phyloP scores from a whole-genome alignment of 352 stramenopile genomes.

The Thraustochytrium striatum region DNA sequence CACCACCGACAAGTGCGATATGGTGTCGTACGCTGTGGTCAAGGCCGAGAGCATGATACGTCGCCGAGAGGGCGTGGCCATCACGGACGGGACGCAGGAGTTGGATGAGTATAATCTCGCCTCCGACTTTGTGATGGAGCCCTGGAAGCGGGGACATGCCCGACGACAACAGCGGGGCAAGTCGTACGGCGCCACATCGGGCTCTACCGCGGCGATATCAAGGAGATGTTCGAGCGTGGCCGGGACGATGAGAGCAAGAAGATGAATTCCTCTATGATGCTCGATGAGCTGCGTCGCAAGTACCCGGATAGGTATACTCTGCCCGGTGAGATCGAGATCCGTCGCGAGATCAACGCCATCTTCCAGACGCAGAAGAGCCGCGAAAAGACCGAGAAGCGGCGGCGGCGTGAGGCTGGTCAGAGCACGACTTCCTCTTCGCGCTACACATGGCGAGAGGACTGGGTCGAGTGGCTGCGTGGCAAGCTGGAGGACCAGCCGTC shows the following conservation, averaged over 20 bases:
- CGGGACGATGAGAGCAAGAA: background rate
- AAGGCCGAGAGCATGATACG: no score
- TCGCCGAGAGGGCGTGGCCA: background rate
- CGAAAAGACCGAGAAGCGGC: background rate
- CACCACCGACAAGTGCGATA: no score
- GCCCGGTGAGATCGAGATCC: background rate
- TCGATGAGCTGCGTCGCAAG: background rate
- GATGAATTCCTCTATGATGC: background rate
- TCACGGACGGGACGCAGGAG: background rate
- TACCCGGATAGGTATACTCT: background rate
- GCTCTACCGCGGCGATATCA: background rate
- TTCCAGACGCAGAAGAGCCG: background rate
- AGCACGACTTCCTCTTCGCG: no score
- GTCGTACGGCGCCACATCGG: background rate
- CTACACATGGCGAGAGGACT: no score
- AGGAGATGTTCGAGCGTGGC: background rate
- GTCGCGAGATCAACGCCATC: background rate
- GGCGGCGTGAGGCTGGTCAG: no score
- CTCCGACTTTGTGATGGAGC: background rate
- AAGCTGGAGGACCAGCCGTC: no score
- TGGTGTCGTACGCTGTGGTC: background rate
- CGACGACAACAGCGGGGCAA: background rate
- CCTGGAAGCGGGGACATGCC: background rate
- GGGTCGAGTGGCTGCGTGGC: no score
- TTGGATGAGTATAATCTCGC: background rate